Evolutionary conservation across 768 basidiomycete genomes (phyloP).

Genomic region (Strobilomyces confusus): DNA sequence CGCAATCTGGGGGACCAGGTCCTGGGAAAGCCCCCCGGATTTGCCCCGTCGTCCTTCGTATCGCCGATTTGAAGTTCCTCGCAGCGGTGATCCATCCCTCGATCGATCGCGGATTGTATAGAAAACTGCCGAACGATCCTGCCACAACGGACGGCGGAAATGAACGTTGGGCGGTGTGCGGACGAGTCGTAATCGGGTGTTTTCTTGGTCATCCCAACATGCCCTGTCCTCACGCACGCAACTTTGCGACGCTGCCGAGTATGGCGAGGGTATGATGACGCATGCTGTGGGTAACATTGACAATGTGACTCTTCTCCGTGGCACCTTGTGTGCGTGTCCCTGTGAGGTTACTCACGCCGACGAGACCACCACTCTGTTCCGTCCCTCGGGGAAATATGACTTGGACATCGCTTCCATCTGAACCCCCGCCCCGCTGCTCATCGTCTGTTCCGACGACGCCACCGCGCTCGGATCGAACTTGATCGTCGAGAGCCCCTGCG

Average conservation of each 20-base stretch:
- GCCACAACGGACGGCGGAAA: too few relatives aligned
- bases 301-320: neutral
- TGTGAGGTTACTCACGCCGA: neutral
- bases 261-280: too few relatives aligned
- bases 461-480: slow-evolving; percentile 1
- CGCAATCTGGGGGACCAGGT: neutral
- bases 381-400: neutral
- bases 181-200: too few relatives aligned
- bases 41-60: neutral
- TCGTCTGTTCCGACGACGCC: neutral
- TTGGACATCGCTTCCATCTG: neutral
- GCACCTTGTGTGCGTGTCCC: neutral
- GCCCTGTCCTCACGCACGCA: too few relatives aligned
- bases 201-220: too few relatives aligned
- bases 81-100: too few relatives aligned
- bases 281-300: neutral
- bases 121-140: too few relatives aligned
- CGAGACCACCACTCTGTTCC: neutral
- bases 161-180: too few relatives aligned
- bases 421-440: neutral
- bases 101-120: too few relatives aligned
- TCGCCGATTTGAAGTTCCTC: too few relatives aligned
- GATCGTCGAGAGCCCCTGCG: neutral
- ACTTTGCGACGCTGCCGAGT: too few relatives aligned
- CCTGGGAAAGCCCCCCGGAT: neutral